Base-by-base conservation (phyloP, 306 rosid genomes). In the Fragaria nilgerrensis region DNA sequence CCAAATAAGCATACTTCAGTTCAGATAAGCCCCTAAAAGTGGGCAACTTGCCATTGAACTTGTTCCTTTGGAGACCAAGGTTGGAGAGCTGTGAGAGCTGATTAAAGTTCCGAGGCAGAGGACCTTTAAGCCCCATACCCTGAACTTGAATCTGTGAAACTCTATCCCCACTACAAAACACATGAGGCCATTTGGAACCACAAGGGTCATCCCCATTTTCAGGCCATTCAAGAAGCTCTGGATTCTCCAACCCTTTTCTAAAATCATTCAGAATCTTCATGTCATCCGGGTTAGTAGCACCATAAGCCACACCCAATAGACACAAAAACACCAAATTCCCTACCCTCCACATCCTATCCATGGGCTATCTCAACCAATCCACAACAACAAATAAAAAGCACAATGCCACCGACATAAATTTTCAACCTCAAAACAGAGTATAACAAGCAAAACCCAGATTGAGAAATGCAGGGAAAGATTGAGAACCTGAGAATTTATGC, bases 121-220 rank as follows among this genome's bases (percentile, higher is more conserved):
- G 73, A 0, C 98, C 98, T 73, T 23, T 78, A 9, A 89, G 94
- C 39, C 93, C 92, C 67, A 93, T 68, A 73, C 85, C 82, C 88
- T 83, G 87, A 67, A 88, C 95, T 80, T 93, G 92, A 88, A 93
- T 88, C 84, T 93, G 95, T n/a, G 88, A 49, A 32, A 93, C 88
- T 80, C 90, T 89, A 34, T 83, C 85, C 70, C 88, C 93, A 48
- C 70, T 68, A 53, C 98, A 91, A 81, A 56, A 86, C 71, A 93
- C 86, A 79, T 80, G 83, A 76, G 88, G 91, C 98, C 98, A 93
- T 65, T 80, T 77, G 77, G 85, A 79, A 32, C 98, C 96, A 74
- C 96, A 91, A 7, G 98, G 98, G 83, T 93, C 92, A 77, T 73
- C 56, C 17, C 90, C 90, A 43, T 92, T 64, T 0, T 61, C 85